Evolutionary conservation across 1,139 yeast species (phyloP).

Genomic region (Scheffersomyces titani): DNA sequence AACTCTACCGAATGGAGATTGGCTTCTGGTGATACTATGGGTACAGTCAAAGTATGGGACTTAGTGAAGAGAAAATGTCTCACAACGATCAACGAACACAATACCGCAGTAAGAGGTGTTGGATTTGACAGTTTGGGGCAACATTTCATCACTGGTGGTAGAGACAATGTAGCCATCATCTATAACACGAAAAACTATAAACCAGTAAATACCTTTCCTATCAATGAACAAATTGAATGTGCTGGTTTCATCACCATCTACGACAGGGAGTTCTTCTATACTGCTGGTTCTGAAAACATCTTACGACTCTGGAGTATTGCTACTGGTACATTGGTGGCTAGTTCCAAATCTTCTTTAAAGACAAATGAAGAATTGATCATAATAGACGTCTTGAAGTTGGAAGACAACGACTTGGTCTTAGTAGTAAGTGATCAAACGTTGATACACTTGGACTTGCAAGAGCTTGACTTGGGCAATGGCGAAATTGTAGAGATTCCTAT

Average conservation of each 20-base stretch:
- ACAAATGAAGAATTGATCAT: conserved; percentile 71
- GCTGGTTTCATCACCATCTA: conserved; percentile 59
- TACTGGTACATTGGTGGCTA: conserved; percentile 40
- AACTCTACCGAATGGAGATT: conserved; percentile 75
- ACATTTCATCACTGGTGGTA: conserved; percentile 75
- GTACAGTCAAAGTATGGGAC: conserved; percentile 88
- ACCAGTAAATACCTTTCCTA: conserved; percentile 67
- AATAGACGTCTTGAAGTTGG: conserved; percentile 50
- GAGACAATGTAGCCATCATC: conserved; percentile 77
- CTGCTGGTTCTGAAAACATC: conserved; percentile 81
- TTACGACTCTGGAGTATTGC: conserved; percentile 61
- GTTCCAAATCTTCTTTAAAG: conserved; percentile 50
- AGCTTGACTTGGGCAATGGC: conserved; percentile 14
- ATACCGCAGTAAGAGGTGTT: conserved; percentile 83
- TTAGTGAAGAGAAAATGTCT: conserved; percentile 74
- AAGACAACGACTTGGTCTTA: conserved; percentile 28
- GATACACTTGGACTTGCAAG: conserved; percentile 47
- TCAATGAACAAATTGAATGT: conserved; percentile 77
- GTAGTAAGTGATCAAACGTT: conserved; percentile 86
- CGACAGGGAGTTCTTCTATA: conserved; percentile 49
- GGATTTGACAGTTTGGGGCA: conserved; percentile 60
- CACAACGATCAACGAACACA: conserved; percentile 71
- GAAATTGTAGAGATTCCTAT: conserved; percentile 40
- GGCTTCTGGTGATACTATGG: conserved; percentile 87
- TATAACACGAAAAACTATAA: conserved; percentile 57